Base-by-base conservation (phyloP, 2,329 filamentous ascomycete genomes). In the Penicillium fuscoglaucum region DNA sequence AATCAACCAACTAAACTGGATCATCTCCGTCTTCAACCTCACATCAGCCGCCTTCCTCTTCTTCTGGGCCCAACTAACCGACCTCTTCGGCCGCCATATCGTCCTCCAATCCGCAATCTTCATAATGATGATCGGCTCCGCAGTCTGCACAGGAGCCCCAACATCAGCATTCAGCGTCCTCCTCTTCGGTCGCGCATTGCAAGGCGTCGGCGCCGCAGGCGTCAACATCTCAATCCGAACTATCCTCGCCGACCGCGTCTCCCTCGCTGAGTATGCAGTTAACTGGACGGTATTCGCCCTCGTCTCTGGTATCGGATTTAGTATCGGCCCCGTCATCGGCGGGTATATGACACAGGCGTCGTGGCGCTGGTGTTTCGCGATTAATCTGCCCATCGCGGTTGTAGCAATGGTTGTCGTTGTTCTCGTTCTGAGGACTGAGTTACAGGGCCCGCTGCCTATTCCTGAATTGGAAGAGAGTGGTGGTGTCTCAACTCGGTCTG, bases 11-110 rank as follows among this genome's bases (percentile, higher is more conserved):
- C 78, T 88, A 2, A 89, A 87, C 67, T 89, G 86, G 86, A 87
- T 90, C 66, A 83, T 89, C 19, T 87, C 87, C 0, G 79, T 86
- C 7, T 90, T 89, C 72, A 89, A 86, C 52, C 76, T 90, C 15
- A 87, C 86, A 0, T 84, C 84, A 0, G 86, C 87, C 1, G 83
- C 86, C 1, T 89, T 89, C 62, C 85, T 89, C 9, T 87, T 87
- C 4, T 82, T 84, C 52, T 89, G 86, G 74, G 85, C 83, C 1
- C 86, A 89, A 64, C 78, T 87, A 45, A 82, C 84, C 17, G 85
- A 90, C 62, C 80, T 89, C 29, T 88, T 87, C 63, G 87, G 87
- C 17, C 81, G 87, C 2, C 83, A 88, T 67, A 75, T 74, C 6
- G 77, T 83, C 6, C 75, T 90, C 8, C 85, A 88, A 49, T 74